Evolutionary conservation across 2,329 filamentous ascomycete genomes (phyloP), one percentile per base, ranked within the genome.

Genomic region (Fusarium ramigenum): DNA sequence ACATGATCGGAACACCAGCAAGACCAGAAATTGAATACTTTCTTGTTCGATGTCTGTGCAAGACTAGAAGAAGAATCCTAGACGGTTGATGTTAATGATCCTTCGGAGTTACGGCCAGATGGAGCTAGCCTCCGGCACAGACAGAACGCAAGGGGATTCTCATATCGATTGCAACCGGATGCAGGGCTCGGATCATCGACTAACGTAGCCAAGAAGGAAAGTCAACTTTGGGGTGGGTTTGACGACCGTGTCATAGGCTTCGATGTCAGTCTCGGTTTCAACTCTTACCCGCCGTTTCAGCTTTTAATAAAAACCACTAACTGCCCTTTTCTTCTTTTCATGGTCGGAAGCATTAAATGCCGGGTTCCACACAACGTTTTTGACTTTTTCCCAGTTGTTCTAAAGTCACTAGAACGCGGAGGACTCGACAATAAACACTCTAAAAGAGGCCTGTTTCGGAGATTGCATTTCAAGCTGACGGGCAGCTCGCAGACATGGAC

Each of bases 101-200:
- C 64, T 74, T 74, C 75, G 75, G 75, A 50, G 60, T 65, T 72
- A 54, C 32, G 40, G 40, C 72, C 65, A 57, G 37, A 77, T 70
- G 15, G 19, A 77, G 75, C 53, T 77, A 77, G 75, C 42, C 60
- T 56, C 60, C 43, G 37, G 47, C 23, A 42, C 32, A 30, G 30
- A 54, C 44, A 60, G 30, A 39, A 57, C 40, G 53, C 47, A 56
- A 47, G 74, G 50, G 64, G 57, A 18, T 57, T 57, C 60, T 59
- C 60, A 69, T 59, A 59, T 60, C 64, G 62, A 66, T 65, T 70
- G 23, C 30, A 47, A 42, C 57, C 49, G 43, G 59, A 60, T 62
- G 71, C 66, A 66, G 69, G 74, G 75, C 43, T 69, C 65, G 39
- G 66, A 60, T 69, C 66, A 59, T 53, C 37, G 56, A 25, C 56